phyloP scores from a whole-genome alignment of 768 basidiomycete species.

The Podaxis carcinomalis region DNA sequence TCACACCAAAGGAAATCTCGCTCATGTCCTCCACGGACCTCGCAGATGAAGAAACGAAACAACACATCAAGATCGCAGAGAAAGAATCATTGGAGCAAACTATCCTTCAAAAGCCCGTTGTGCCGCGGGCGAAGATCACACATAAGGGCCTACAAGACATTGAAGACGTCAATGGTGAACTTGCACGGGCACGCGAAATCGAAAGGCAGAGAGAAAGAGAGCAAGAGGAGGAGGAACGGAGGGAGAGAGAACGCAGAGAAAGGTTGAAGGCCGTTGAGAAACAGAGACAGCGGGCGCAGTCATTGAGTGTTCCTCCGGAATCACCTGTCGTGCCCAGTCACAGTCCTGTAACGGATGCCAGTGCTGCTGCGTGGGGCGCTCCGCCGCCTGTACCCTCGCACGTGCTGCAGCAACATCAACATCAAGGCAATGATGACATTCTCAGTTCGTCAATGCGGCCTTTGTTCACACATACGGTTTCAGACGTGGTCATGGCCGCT shows the following conservation, averaged over 20 bases:
- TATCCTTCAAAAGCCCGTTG: conserved; percentile 66
- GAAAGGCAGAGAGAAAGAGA: conserved; percentile 61
- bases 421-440: conserved; percentile 16
- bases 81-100: conserved; percentile 82
- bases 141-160: conserved; percentile 93
- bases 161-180: conserved; percentile 63
- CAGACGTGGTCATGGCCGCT: conserved; percentile 26
- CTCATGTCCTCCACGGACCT: conserved; percentile 87
- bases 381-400: conserved; percentile 55
- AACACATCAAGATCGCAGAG: conserved; percentile 78
- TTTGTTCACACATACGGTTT: conserved; percentile 27
- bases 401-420: conserved; percentile 27
- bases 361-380: conserved; percentile 49
- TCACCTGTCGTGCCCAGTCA: conserved; percentile 51
- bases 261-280: conserved; percentile 44
- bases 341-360: conserved; percentile 24
- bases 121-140: conserved; percentile 78
- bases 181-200: conserved; percentile 35
- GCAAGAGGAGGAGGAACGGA: conserved; percentile 64
- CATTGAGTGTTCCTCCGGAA: conserved; percentile 69
- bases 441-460: conserved; percentile 19
- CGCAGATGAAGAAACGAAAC: conserved; percentile 81
- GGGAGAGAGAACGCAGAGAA: conserved; percentile 66
- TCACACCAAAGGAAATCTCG: conserved; percentile 70
- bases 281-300: conserved; percentile 44